Conservation (phyloP, 768 basidiomycete genomes). For the Lentinula detonsa region DNA sequence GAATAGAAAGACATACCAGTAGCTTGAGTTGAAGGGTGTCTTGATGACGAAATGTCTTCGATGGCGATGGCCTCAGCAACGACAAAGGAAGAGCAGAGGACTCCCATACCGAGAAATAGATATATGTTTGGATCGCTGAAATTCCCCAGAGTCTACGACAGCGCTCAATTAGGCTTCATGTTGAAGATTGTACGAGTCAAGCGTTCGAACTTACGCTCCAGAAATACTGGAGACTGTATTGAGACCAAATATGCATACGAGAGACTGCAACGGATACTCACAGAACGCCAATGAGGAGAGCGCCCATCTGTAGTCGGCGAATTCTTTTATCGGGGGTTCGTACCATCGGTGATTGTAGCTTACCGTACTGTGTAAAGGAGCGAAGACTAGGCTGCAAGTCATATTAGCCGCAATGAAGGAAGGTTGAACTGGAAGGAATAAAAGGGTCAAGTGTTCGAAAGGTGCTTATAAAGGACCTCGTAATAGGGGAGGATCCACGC, state of each 20-base stretch:
- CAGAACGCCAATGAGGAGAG: conserved; percentile 3
- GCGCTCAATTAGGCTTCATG: background rate
- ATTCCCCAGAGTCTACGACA: background rate
- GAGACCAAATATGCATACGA: background rate
- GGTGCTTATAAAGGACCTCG: background rate
- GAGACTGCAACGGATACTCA: background rate
- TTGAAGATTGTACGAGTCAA: no score
- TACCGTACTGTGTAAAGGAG: conserved; percentile 3
- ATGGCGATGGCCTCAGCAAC: background rate
- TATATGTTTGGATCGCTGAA: background rate
- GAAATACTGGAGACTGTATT: background rate
- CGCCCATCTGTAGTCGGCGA: background rate
- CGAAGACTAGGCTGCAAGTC: background rate
- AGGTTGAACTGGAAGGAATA: background rate
- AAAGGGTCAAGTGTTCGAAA: background rate
- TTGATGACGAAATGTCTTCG: background rate
- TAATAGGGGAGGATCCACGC: background rate
- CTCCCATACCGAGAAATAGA: background rate
- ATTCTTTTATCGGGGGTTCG: no score
- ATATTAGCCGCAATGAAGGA: background rate
- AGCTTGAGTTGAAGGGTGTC: background rate
- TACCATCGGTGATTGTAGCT: no score
- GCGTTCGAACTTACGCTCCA: background rate
- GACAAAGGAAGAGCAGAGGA: background rate
- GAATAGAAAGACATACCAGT: background rate